These are phyloP conservation scores for Daldinia bambusicola DNA, from an alignment of 495 filamentous ascomycete species.

Conservation along the genomic window DNA sequence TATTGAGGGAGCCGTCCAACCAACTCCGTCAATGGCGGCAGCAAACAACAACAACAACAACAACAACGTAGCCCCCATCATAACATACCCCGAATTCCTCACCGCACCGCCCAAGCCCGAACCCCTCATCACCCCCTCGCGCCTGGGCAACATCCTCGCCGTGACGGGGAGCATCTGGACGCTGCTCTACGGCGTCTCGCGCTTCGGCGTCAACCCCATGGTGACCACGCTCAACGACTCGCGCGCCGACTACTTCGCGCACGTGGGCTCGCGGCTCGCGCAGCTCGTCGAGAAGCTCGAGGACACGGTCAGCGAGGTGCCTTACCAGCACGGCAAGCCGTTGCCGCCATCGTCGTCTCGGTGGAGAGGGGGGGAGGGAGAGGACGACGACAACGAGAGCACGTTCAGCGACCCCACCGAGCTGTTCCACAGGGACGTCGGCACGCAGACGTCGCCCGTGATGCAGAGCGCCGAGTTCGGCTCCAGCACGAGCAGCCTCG, in stretches of 20 bases:
- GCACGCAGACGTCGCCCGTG: slow-evolving; percentile 79
- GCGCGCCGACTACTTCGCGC: slow-evolving; percentile 81
- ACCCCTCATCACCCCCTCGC: slow-evolving; percentile 79
- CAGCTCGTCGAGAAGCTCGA: slow-evolving; percentile 81
- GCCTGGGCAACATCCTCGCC: slow-evolving; percentile 82
- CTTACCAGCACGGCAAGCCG: slow-evolving; percentile 44
- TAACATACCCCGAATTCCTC: slow-evolving; percentile 97
- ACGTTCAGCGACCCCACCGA: slow-evolving; percentile 75
- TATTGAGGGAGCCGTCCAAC: slow-evolving; percentile 12
- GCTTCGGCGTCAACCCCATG: slow-evolving; percentile 87
- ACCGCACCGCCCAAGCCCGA: slow-evolving; percentile 67
- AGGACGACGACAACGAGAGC: slow-evolving; percentile 52
- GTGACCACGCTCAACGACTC: slow-evolving; percentile 74
- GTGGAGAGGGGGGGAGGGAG: slow-evolving; percentile 25
- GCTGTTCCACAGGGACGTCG: slow-evolving; percentile 90
- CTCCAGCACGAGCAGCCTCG: slow-evolving; percentile 51
- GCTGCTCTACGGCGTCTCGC: slow-evolving; percentile 81
- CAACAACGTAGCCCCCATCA: slow-evolving; percentile 79
- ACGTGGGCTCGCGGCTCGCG: slow-evolving; percentile 70
- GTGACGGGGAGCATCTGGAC: slow-evolving; percentile 75
- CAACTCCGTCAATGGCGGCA: slow-evolving; percentile 34
- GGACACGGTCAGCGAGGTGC: slow-evolving; percentile 68
- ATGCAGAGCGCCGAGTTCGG: slow-evolving; percentile 48
- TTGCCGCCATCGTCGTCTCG: background rate
- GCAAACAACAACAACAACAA: too few relatives aligned